Percentiles rank a stretch among this genome's conserved stretches.
Conservation (phyloP, 371 early-diverging fungal species). For the Parasitella parasitica region DNA sequence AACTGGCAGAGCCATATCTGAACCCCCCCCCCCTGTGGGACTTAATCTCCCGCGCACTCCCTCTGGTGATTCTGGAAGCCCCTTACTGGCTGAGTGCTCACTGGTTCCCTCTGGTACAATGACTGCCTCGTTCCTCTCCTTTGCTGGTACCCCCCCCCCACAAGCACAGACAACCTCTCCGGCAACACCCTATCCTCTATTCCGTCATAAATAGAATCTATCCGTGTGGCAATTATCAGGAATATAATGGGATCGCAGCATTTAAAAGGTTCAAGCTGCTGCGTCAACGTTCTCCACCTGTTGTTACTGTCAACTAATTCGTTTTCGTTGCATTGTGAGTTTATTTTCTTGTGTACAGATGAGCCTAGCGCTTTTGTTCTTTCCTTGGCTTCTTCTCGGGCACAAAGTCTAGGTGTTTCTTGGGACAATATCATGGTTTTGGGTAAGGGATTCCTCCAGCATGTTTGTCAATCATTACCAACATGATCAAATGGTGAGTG, state of each 20-base stretch:
- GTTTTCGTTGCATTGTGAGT: slow-evolving; percentile 1
- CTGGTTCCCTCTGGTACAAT: slow-evolving; percentile 3
- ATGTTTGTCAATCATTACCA: slow-evolving; percentile 11
- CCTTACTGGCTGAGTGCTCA: too few species aligned
- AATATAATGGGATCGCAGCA: too few species aligned
- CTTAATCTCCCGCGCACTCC: neutral
- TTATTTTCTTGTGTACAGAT: slow-evolving; percentile 1
- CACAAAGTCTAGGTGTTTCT: neutral
- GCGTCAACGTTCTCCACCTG: too few species aligned
- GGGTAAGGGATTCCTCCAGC: slow-evolving; percentile 6
- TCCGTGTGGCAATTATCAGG: too few species aligned
- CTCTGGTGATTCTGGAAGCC: too few species aligned
- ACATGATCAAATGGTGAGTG: neutral
- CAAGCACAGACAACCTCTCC: too few species aligned
- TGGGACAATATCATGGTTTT: slow-evolving; percentile 6
- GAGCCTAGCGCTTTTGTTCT: slow-evolving; percentile 4
- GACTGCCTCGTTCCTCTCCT: slow-evolving; percentile 1
- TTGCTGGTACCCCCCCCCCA: too few species aligned
- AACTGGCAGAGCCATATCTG: slow-evolving; percentile 3
- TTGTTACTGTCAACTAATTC: slow-evolving; percentile 11
- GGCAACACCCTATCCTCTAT: too few species aligned
- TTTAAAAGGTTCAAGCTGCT: slow-evolving; percentile 8
- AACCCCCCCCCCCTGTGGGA: slow-evolving; percentile 13
- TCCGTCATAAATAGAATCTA: too few species aligned
- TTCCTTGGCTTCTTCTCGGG: slow-evolving; percentile 10